phyloP scores from a whole-genome alignment of 352 stramenopile species.

The Phytophthora sp. region DNA sequence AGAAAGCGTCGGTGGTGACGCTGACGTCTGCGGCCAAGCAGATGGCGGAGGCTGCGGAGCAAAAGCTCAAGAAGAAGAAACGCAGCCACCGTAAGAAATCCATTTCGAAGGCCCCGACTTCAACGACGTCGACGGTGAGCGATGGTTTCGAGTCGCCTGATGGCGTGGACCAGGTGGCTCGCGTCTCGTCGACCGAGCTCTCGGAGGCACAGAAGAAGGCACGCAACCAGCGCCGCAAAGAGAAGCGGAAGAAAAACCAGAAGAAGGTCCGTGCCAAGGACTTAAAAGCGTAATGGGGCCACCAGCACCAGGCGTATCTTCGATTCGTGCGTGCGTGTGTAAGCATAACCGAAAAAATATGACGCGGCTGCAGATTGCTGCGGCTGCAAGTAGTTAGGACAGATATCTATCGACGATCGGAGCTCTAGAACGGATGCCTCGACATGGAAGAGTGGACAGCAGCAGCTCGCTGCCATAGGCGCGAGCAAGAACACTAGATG shows the following conservation, averaged over 20 bases:
- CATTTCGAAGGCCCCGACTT: slow-evolving; percentile 21
- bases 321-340: slow-evolving; percentile 16
- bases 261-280: slow-evolving; percentile 52
- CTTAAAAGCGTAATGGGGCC: slow-evolving; percentile 33
- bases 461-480: slow-evolving; percentile 23
- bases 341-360: slow-evolving; percentile 18
- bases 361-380: slow-evolving; percentile 8
- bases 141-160: slow-evolving; percentile 44
- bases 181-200: slow-evolving; percentile 32
- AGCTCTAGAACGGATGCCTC: slow-evolving; percentile 13
- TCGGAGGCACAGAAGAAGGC: slow-evolving; percentile 66
- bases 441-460: slow-evolving; percentile 19
- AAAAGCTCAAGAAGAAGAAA: slow-evolving; percentile 54
- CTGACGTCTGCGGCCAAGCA: slow-evolving; percentile 22
- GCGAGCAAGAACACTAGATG: slow-evolving; percentile 17
- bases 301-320: slow-evolving; percentile 35
- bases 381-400: slow-evolving; percentile 33
- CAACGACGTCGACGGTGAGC: slow-evolving; percentile 28
- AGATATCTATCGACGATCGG: slow-evolving; percentile 29
- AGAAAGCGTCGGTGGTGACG: slow-evolving; percentile 38
- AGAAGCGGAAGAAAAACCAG: slow-evolving; percentile 80
- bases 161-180: slow-evolving; percentile 35
- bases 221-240: slow-evolving; percentile 77
- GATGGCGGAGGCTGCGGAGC: slow-evolving; percentile 12
- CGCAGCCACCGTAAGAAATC: slow-evolving; percentile 37